Base-by-base conservation (phyloP, 2,329 filamentous ascomycete species). In the Aulographum hederae region DNA sequence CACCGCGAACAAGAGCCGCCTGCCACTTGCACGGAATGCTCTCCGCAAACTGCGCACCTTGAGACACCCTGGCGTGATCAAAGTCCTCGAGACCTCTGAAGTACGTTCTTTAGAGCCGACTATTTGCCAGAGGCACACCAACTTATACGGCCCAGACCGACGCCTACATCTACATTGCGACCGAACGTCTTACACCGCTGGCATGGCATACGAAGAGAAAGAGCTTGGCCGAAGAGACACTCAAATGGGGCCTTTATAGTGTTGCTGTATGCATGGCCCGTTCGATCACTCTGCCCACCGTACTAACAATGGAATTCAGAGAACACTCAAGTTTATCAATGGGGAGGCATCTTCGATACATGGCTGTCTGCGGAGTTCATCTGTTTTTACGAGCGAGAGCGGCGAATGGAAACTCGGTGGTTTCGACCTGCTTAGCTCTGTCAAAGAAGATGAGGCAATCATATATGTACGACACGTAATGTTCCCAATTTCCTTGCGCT, bases 391-490 rank as follows among this genome's bases (percentile, higher is more conserved):
- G 3, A 84, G 82, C 37, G 86, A 95, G 49, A 94, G 89, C 47
- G 89, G 89, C 35, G 89, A 98, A 56, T 98, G 89, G 89, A 95
- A 91, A 48, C 60, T 98, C 2, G 85, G 78, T 14, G 89, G 89
- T 1, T 92, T 98, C 43, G 89, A 98, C 42, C 69, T 93, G 4
- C 54, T 95, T 36, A 95, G 85, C 56, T 94, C 78, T 23, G 75
- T 95, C 57, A 95, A 94, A 46, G 89, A 95, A 35, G 85, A 95
- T 38, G 82, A 95, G 43, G 82, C 85, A 6, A 65, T 92, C 30
- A 85, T 98, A 46, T 94, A 91, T 48, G 76, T 81, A 38, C n/a
- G n/a, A n/a, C n/a, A 39, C 57, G n/a, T n/a, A n/a, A n/a, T n/a
- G n/a, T n/a, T n/a, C 50, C 18, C 14, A 27, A 6, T n/a, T 27